Percentiles rank a stretch among this genome's conserved stretches.
These are phyloP conservation scores for Sicyos edulis DNA, from an alignment of 306 rosid species.

Conservation along the genomic window DNA sequence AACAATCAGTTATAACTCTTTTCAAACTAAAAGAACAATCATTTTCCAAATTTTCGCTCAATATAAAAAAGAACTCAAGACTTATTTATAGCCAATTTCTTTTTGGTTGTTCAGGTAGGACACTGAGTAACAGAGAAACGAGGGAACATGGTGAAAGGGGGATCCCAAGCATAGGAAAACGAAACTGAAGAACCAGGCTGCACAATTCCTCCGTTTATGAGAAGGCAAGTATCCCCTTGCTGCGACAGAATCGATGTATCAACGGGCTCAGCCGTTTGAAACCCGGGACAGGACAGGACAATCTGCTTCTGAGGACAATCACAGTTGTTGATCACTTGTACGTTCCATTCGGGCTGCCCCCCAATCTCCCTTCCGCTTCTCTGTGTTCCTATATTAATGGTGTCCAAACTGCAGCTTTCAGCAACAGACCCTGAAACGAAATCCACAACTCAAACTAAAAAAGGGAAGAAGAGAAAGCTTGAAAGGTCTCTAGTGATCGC, in stretches of 20 bases:
- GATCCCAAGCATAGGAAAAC: conserved; percentile 59
- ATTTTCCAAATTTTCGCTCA: no score
- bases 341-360: conserved; percentile 53
- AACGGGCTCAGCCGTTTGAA: conserved; percentile 30
- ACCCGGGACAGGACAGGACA: conserved; percentile 32
- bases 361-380: conserved; percentile 35
- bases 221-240: conserved; percentile 35
- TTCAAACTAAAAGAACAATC: not conserved
- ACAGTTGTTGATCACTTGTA: conserved; percentile 49
- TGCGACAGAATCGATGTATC: conserved; percentile 27
- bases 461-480: not conserved
- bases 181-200: conserved; percentile 16
- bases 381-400: conserved; percentile 40
- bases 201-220: conserved; percentile 32
- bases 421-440: conserved; percentile 32
- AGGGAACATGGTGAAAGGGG: conserved; percentile 42
- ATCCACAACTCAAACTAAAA: conserved; percentile 15
- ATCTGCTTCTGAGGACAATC: conserved; percentile 33
- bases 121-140: conserved; percentile 21
- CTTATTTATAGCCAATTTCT: not conserved
- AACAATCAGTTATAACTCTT: not conserved
- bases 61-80: not conserved
- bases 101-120: conserved; percentile 10
- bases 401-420: conserved; percentile 34
- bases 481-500: conserved; percentile 17